A percentile compares a stretch with the other conserved stretches of the same genome.
Evolutionary conservation across 139 green algal genomes (phyloP).

Genomic region (Micromonas pusilla): DNA sequence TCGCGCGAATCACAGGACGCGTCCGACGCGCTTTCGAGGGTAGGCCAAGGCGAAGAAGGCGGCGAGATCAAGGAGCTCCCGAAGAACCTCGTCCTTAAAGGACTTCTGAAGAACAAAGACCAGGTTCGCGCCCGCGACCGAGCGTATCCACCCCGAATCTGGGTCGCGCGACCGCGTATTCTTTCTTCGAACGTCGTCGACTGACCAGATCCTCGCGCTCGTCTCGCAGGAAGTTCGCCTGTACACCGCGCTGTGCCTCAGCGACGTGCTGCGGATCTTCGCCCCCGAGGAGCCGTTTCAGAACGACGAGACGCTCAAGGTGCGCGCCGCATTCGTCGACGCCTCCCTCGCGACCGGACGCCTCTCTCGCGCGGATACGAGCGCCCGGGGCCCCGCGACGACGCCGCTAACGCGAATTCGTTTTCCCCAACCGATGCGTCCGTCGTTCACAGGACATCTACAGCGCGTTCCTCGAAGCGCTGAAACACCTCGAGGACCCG

Average conservation of each 20-base stretch:
- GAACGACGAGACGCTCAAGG: background rate
- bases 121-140: too few species aligned
- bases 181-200: too few species aligned
- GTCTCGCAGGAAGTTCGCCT: background rate
- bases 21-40: background rate
- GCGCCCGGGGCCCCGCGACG: too few species aligned
- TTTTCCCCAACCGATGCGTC: too few species aligned
- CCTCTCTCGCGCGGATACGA: too few species aligned
- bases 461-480: background rate
- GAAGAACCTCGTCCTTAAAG: background rate
- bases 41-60: background rate
- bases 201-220: too few species aligned
- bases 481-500: background rate
- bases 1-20: background rate
- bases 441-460: too few species aligned
- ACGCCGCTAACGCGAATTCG: too few species aligned
- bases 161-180: too few species aligned
- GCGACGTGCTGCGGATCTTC: conserved; percentile 8
- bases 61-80: background rate
- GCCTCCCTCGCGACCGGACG: too few species aligned
- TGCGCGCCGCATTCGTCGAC: too few species aligned
- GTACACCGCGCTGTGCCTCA: background rate
- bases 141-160: too few species aligned
- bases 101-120: background rate
- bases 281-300: conserved; percentile 8